Evolutionary conservation across 352 stramenopile genomes (phyloP).

Genomic region (Pythium rhizo-oryzae): DNA sequence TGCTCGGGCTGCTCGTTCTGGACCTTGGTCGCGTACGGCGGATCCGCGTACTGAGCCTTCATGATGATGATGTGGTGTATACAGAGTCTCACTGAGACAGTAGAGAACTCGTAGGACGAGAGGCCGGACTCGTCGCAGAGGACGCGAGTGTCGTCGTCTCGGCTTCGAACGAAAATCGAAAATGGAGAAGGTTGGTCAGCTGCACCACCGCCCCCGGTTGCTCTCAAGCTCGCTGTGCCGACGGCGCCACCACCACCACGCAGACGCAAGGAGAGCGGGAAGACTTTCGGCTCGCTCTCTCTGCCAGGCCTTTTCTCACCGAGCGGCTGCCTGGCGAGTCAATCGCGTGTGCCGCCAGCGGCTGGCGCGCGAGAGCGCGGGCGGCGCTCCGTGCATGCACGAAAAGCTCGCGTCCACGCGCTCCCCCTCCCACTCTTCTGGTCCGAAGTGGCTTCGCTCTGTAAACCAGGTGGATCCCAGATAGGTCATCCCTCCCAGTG

Average conservation of each 20-base stretch:
- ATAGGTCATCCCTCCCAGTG: constrained; percentile 8
- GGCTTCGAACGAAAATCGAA: constrained; percentile 17
- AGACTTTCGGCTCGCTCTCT: background rate
- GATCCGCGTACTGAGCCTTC: constrained; percentile 10
- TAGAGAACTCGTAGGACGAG: constrained; percentile 1
- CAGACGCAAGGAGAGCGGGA: background rate
- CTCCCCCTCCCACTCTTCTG: constrained; percentile 9
- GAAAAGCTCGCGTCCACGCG: background rate
- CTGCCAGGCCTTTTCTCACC: constrained; percentile 16
- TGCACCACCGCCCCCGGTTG: background rate
- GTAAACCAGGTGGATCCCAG: constrained; percentile 8
- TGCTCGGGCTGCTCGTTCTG: constrained; percentile 10
- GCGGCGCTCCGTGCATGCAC: background rate
- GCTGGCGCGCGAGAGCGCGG: constrained; percentile 3
- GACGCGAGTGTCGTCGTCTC: background rate
- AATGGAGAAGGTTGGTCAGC: background rate
- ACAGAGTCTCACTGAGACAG: background rate
- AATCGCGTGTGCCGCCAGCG: background rate
- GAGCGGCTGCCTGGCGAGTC: background rate
- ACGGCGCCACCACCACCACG: background rate
- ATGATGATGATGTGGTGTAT: background rate
- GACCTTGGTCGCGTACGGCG: constrained; percentile 11
- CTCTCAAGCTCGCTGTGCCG: background rate
- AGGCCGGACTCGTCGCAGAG: background rate
- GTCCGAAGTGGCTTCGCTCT: constrained; percentile 4